phyloP scores from a whole-genome alignment of 2,329 filamentous ascomycete genomes.

The Plectosphaerella sp. region DNA sequence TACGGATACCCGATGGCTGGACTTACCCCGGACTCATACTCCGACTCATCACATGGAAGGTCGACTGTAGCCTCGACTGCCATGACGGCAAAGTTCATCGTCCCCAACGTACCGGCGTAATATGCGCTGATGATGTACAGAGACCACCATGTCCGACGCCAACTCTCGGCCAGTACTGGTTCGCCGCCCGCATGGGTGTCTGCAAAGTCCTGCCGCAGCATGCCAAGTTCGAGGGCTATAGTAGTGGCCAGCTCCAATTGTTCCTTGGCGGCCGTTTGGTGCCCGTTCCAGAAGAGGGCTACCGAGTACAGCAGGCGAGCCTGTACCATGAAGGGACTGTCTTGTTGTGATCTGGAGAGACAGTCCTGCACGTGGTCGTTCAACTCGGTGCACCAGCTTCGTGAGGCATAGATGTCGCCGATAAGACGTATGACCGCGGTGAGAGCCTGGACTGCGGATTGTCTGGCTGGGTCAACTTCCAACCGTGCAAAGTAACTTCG shows the following conservation, averaged over 20 bases:
- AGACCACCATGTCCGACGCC: slow-evolving; percentile 70
- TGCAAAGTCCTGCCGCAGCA: slow-evolving; percentile 54
- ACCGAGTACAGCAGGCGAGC: slow-evolving; percentile 29
- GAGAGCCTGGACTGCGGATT: background rate
- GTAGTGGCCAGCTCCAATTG: slow-evolving; percentile 45
- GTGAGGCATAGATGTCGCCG: background rate
- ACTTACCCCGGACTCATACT: slow-evolving; percentile 40
- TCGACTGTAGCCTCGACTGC: slow-evolving; percentile 48
- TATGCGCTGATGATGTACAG: slow-evolving; percentile 57
- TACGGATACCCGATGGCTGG: slow-evolving; percentile 8
- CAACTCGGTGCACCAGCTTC: background rate
- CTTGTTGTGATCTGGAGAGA: background rate
- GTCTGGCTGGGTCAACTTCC: background rate
- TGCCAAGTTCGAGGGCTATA: slow-evolving; percentile 54
- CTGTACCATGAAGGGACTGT: slow-evolving; percentile 27
- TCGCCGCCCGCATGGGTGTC: slow-evolving; percentile 40
- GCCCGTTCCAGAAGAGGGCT: slow-evolving; percentile 26
- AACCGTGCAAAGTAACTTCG: background rate
- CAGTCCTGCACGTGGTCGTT: background rate
- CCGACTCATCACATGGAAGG: slow-evolving; percentile 60
- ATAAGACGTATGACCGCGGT: background rate
- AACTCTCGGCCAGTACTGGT: slow-evolving; percentile 48
- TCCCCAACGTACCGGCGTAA: slow-evolving; percentile 24
- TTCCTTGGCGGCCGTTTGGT: slow-evolving; percentile 15
- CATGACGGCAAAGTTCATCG: slow-evolving; percentile 17